phyloP scores from a whole-genome alignment of 2,329 filamentous ascomycete species.

The Ascochyta koolunga region DNA sequence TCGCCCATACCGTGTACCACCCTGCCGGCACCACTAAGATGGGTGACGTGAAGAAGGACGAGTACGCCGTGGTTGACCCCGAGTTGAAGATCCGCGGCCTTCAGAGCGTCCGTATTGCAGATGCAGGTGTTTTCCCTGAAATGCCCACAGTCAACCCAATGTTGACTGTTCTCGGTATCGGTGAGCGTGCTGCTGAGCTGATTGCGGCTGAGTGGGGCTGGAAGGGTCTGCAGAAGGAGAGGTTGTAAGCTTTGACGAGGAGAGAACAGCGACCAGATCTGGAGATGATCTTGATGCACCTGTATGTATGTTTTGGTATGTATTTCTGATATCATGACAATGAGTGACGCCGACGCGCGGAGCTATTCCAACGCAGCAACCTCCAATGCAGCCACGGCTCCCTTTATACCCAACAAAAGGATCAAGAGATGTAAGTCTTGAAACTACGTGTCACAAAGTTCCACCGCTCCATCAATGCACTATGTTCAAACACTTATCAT shows the following conservation, averaged over 20 bases:
- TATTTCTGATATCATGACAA: constrained; percentile 13
- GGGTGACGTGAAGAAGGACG: constrained; percentile 73
- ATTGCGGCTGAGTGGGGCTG: constrained; percentile 76
- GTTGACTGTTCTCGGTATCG: constrained; percentile 84
- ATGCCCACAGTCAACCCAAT: constrained; percentile 90
- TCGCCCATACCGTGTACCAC: constrained; percentile 89
- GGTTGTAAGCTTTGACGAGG: constrained; percentile 51
- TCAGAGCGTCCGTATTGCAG: constrained; percentile 77
- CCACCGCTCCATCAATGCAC: not conserved
- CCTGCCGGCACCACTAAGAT: constrained; percentile 90
- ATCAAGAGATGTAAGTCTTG: constrained; percentile 5
- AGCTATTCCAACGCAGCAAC: constrained; percentile 15
- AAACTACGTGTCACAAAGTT: not conserved
- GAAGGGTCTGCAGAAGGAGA: constrained; percentile 62
- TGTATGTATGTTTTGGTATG: constrained; percentile 18
- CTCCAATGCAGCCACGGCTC: constrained; percentile 9
- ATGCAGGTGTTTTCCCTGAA: constrained; percentile 86
- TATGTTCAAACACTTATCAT: not conserved
- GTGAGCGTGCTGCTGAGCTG: constrained; percentile 83
- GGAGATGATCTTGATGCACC: constrained; percentile 3
- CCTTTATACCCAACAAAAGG: not conserved
- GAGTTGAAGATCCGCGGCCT: constrained; percentile 75
- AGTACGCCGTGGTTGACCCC: constrained; percentile 79
- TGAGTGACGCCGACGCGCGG: constrained; percentile 16
- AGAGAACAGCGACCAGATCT: not conserved